Conservation (phyloP, 108 stramenopile species). For the Nitzschia putrida region DNA sequence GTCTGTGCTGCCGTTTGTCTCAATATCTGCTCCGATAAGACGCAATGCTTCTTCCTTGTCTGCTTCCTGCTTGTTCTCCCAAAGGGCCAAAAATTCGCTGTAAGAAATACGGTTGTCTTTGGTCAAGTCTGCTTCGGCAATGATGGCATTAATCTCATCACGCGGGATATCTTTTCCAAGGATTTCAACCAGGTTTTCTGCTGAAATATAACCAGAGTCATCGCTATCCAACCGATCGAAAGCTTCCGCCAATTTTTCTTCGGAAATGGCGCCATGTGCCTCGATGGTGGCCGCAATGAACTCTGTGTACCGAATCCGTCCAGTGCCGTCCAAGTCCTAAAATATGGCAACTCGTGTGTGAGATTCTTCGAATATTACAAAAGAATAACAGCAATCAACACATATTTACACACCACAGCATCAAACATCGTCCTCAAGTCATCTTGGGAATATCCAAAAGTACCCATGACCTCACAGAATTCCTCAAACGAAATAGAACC, state of each 20-base stretch:
- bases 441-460: slow-evolving; percentile 49
- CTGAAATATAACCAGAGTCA: slow-evolving; percentile 71
- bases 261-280: slow-evolving; percentile 62
- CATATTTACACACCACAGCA: slow-evolving; percentile 50
- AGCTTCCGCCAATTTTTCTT: slow-evolving; percentile 68
- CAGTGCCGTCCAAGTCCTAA: slow-evolving; percentile 39
- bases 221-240: slow-evolving; percentile 87
- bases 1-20: not conserved
- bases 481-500: slow-evolving; percentile 77
- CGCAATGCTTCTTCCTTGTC: not conserved
- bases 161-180: slow-evolving; percentile 52
- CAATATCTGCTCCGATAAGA: not conserved
- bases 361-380: too few species aligned
- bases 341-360: not conserved
- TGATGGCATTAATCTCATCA: slow-evolving; percentile 74
- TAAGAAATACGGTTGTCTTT: slow-evolving; percentile 68
- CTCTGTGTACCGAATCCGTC: slow-evolving; percentile 44
- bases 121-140: slow-evolving; percentile 87
- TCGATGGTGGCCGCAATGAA: slow-evolving; percentile 90
- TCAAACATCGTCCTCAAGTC: slow-evolving; percentile 55
- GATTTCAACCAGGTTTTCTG: slow-evolving; percentile 49
- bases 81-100: slow-evolving; percentile 61
- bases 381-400: too few species aligned
- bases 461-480: slow-evolving; percentile 61
- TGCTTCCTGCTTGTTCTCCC: slow-evolving; percentile 34